Evolutionary conservation across 306 rosid species (phyloP).

Genomic region (Coriaria nepalensis): DNA sequence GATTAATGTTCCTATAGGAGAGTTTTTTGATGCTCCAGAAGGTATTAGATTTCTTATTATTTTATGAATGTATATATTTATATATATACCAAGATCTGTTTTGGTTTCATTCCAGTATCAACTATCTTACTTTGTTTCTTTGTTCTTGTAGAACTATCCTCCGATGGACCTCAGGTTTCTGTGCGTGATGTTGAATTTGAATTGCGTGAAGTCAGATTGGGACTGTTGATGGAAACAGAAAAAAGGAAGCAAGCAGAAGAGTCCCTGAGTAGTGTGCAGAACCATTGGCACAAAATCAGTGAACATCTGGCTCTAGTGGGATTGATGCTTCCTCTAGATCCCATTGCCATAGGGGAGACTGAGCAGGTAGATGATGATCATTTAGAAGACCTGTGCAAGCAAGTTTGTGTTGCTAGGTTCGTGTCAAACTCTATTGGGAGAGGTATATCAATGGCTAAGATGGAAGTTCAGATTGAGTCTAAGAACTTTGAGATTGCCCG

Average conservation of each 20-base stretch:
- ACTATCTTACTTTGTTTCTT: constrained; percentile 14
- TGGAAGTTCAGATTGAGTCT: constrained; percentile 58
- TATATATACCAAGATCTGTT: too few species aligned
- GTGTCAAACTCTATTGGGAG: constrained; percentile 67
- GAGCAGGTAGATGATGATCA: constrained; percentile 41
- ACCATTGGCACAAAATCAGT: constrained; percentile 66
- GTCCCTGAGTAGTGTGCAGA: constrained; percentile 38
- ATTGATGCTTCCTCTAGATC: constrained; percentile 49
- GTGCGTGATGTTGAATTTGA: constrained; percentile 37
- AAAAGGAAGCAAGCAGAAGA: constrained; percentile 85
- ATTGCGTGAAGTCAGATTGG: constrained; percentile 55
- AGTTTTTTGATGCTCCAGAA: constrained; percentile 85
- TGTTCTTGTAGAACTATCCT: constrained; percentile 49
- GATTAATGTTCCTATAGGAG: constrained; percentile 31
- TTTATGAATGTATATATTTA: too few species aligned
- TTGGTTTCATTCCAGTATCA: too few species aligned
- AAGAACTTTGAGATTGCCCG: constrained; percentile 95
- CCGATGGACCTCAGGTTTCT: constrained; percentile 36
- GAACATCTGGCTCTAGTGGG: constrained; percentile 48
- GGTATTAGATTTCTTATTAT: constrained; percentile 28
- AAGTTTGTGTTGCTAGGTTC: constrained; percentile 67
- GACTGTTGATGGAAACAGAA: constrained; percentile 62
- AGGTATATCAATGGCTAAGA: constrained; percentile 73
- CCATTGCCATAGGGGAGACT: constrained; percentile 22
- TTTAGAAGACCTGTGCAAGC: constrained; percentile 53